Conservation (phyloP, 2,329 filamentous ascomycete species). For the Fusarium solani-melongenae region DNA sequence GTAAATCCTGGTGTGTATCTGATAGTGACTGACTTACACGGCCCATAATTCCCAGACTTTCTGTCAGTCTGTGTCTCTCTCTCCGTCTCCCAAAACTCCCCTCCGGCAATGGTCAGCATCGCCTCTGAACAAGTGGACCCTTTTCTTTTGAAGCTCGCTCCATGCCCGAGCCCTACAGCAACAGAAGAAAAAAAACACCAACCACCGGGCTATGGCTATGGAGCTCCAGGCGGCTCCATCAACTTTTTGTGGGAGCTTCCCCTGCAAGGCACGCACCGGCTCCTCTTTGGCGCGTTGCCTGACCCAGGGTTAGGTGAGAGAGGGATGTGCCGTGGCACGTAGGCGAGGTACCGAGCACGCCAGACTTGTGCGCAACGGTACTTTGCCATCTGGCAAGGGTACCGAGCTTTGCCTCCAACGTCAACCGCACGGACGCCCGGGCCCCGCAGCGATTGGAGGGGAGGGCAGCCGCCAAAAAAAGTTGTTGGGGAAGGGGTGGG, state of each 20-base stretch:
- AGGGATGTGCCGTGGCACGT: slow-evolving; percentile 16
- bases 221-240: slow-evolving; percentile 19
- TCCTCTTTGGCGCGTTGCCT: slow-evolving; percentile 22
- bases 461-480: slow-evolving; percentile 36
- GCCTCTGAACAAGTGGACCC: slow-evolving; percentile 16
- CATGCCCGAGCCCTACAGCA: slow-evolving; percentile 5
- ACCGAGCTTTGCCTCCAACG: slow-evolving; percentile 18
- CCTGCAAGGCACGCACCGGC: slow-evolving; percentile 36
- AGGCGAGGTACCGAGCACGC: neutral
- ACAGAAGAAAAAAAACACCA: slow-evolving; percentile 3
- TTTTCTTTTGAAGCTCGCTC: neutral
- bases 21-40: neutral
- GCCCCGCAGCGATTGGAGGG: slow-evolving; percentile 34
- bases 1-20: neutral
- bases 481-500: slow-evolving; percentile 47
- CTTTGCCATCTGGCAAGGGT: slow-evolving; percentile 5
- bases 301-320: slow-evolving; percentile 22
- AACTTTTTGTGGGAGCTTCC: slow-evolving; percentile 23
- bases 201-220: slow-evolving; percentile 18
- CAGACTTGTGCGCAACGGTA: neutral
- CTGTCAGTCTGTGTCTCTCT: neutral
- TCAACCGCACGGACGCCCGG: slow-evolving; percentile 8
- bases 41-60: slow-evolving; percentile 2
- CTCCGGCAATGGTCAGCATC: slow-evolving; percentile 6
- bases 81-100: neutral